Percentiles rank a stretch among this genome's conserved stretches.
phyloP scores from a whole-genome alignment of 257 asterid species.

The Scutellaria barbata region DNA sequence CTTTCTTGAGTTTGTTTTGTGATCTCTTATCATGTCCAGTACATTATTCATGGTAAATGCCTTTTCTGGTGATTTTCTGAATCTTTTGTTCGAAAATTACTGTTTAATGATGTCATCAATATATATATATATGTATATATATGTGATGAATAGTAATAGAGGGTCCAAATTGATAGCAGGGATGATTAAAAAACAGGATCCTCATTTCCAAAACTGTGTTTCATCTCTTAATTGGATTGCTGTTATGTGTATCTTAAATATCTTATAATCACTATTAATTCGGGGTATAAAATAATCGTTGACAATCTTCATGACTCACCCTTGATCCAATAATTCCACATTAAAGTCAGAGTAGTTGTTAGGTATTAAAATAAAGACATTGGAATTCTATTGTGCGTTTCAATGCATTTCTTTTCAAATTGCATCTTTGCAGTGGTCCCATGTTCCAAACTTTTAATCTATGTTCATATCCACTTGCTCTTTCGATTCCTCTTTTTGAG shows the following conservation, averaged over 20 bases:
- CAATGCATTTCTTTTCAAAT: constrained; percentile 30
- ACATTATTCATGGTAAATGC: neutral
- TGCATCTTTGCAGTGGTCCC: constrained; percentile 42
- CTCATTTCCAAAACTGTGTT: no score
- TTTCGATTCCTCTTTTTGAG: constrained; percentile 41
- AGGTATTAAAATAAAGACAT: constrained; percentile 27
- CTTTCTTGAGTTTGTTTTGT: neutral
- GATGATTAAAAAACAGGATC: neutral
- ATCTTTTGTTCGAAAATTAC: neutral
- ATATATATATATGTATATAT: neutral
- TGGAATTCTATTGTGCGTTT: constrained; percentile 4
- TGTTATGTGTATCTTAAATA: no score
- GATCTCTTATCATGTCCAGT: constrained; percentile 1
- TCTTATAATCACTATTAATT: no score
- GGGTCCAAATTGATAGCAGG: neutral
- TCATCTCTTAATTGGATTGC: no score
- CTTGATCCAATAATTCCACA: constrained; percentile 16
- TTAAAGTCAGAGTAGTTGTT: constrained; percentile 32
- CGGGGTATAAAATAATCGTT: no score
- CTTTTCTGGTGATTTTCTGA: neutral
- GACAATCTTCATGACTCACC: no score
- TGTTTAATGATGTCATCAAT: neutral
- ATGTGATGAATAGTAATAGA: neutral
- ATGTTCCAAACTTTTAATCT: constrained; percentile 35
- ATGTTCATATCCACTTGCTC: constrained; percentile 42